Conservation (phyloP, 2,329 filamentous ascomycete genomes). For the Paraphoma chrysanthemicola region DNA sequence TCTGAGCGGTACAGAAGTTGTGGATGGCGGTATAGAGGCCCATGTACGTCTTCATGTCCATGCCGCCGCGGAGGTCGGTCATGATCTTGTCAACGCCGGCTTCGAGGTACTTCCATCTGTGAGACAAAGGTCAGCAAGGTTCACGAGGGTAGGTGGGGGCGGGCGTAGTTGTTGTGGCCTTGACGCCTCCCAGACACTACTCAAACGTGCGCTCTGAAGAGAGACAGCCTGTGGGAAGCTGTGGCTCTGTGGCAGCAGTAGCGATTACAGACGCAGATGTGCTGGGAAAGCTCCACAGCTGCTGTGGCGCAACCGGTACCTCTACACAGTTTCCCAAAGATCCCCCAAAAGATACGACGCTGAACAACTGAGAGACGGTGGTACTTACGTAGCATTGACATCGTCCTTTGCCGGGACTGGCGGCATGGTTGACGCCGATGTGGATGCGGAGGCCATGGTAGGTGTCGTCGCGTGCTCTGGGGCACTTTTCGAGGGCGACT, state of each 20-base stretch:
- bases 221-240: not conserved
- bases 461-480: conserved; percentile 40
- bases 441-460: conserved; percentile 37
- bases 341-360: not conserved
- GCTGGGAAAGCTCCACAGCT: not conserved
- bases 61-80: conserved; percentile 86
- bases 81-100: conserved; percentile 91
- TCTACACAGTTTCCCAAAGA: too few species aligned
- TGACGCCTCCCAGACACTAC: not conserved
- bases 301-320: not conserved
- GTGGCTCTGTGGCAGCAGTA: not conserved
- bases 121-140: conserved; percentile 23
- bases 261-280: not conserved
- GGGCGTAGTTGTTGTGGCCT: not conserved
- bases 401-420: conserved; percentile 63
- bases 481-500: conserved; percentile 43
- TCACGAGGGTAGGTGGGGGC: not conserved
- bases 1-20: conserved; percentile 99
- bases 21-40: conserved; percentile 96
- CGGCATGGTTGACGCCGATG: conserved; percentile 46
- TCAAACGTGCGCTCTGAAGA: not conserved
- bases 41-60: conserved; percentile 98
- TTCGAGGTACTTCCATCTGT: conserved; percentile 89
- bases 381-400: conserved; percentile 66
- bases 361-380: not conserved